Evolutionary conservation across 2,329 filamentous ascomycete genomes (phyloP).

Genomic region (Scedosporium aurantiacum): DNA sequence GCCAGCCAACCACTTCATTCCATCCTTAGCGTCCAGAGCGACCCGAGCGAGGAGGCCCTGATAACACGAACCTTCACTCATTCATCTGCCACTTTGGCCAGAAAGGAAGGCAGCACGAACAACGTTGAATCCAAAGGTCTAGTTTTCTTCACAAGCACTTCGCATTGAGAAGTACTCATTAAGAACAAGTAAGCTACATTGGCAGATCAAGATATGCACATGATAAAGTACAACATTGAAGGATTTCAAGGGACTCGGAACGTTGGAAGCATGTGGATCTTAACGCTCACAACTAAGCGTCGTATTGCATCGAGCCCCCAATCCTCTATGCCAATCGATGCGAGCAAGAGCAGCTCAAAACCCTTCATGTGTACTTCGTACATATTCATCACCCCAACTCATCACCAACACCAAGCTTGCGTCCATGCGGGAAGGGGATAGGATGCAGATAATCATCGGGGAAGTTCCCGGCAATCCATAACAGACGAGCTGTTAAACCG

Average conservation of each 20-base stretch:
- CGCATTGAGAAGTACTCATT: too few relatives aligned
- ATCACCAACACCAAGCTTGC: neutral
- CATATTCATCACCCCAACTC: neutral
- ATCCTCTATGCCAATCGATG: neutral
- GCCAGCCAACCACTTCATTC: too few relatives aligned
- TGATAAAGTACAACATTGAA: too few relatives aligned
- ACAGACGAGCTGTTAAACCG: neutral
- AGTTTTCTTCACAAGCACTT: too few relatives aligned
- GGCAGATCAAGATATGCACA: neutral
- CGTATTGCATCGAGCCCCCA: neutral
- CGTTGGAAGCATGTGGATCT: neutral
- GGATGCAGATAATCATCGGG: neutral
- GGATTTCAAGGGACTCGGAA: neutral
- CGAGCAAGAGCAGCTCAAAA: neutral
- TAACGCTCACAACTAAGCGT: neutral
- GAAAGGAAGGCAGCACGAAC: too few relatives aligned
- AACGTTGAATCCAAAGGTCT: too few relatives aligned
- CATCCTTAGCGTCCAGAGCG: too few relatives aligned
- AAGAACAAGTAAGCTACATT: too few relatives aligned
- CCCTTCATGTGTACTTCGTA: too few relatives aligned
- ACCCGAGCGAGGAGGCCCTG: too few relatives aligned
- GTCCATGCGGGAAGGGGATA: neutral
- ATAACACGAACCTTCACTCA: too few relatives aligned
- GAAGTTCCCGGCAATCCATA: neutral
- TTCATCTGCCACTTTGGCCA: too few relatives aligned